Conservation (phyloP, 1,284 basidiomycete species). For the Vanrija humicola region DNA sequence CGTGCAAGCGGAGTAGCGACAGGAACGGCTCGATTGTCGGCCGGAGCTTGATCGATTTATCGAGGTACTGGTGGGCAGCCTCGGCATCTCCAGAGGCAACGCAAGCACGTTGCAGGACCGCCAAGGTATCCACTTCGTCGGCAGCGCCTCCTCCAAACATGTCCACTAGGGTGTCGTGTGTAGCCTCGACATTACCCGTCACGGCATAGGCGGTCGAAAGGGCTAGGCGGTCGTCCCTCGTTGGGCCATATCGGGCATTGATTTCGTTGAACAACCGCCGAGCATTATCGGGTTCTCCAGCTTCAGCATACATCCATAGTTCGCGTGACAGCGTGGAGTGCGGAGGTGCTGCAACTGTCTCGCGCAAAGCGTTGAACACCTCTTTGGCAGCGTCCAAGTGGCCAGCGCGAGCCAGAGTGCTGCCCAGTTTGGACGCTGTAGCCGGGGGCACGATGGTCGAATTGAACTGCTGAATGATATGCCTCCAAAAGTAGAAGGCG, state of each 20-base stretch:
- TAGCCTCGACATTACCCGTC: constrained; percentile 1
- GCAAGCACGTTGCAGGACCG: constrained; percentile 20
- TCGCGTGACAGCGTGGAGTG: constrained; percentile 11
- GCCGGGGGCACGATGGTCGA: constrained; percentile 3
- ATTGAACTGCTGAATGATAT: constrained; percentile 8
- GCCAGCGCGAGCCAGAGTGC: neutral
- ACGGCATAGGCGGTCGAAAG: constrained; percentile 5
- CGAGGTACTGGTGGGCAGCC: constrained; percentile 13
- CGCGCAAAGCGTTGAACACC: constrained; percentile 7
- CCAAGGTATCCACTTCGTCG: constrained; percentile 6
- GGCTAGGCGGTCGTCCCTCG: neutral
- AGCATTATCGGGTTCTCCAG: constrained; percentile 4
- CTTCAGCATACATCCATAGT: constrained; percentile 8
- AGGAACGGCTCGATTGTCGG: constrained; percentile 41
- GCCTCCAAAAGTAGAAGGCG: constrained; percentile 6
- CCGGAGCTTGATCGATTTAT: constrained; percentile 6
- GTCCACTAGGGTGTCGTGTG: neutral
- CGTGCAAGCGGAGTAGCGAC: constrained; percentile 61
- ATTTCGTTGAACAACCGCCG: constrained; percentile 7
- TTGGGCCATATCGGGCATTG: constrained; percentile 4
- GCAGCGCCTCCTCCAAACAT: neutral
- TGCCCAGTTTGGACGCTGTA: constrained; percentile 5
- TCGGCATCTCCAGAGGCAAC: constrained; percentile 18
- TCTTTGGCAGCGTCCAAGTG: neutral
- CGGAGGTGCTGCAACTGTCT: constrained; percentile 3